phyloP scores from a whole-genome alignment of 768 basidiomycete genomes.

The Agrocybe praecox region DNA sequence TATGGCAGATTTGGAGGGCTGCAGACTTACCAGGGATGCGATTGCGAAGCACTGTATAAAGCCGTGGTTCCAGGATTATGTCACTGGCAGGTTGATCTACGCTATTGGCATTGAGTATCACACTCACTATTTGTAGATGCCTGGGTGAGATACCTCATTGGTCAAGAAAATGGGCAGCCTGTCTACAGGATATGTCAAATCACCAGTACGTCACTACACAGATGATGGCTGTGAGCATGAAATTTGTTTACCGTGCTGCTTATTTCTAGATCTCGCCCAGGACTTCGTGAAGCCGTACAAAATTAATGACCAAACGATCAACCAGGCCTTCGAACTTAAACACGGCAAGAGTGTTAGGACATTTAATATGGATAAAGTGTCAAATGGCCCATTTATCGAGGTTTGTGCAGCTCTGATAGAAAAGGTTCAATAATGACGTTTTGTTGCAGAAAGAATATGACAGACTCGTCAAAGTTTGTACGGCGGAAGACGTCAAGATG shows the following conservation, averaged over 20 bases:
- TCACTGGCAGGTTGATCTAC: slow-evolving; percentile 58
- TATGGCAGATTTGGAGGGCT: slow-evolving; percentile 59
- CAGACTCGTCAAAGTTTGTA: slow-evolving; percentile 48
- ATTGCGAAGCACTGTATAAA: slow-evolving; percentile 72
- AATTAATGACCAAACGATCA: slow-evolving; percentile 62
- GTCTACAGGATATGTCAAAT: slow-evolving; percentile 88
- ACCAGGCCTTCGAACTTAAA: slow-evolving; percentile 72
- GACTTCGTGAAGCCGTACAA: slow-evolving; percentile 69
- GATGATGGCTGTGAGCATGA: background rate
- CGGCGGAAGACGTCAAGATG: slow-evolving; percentile 57
- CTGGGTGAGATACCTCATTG: slow-evolving; percentile 87
- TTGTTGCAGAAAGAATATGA: slow-evolving; percentile 69
- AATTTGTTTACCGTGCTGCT: slow-evolving; percentile 2
- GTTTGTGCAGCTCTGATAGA: slow-evolving; percentile 43
- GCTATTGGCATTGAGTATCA: slow-evolving; percentile 6
- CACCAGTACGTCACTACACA: slow-evolving; percentile 51
- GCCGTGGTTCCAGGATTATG: slow-evolving; percentile 87
- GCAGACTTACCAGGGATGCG: slow-evolving; percentile 67
- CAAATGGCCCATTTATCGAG: slow-evolving; percentile 65
- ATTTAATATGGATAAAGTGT: slow-evolving; percentile 86
- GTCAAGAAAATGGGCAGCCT: slow-evolving; percentile 52
- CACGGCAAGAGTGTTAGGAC: slow-evolving; percentile 67
- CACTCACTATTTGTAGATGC: slow-evolving; percentile 48
- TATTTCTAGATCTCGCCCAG: slow-evolving; percentile 45
- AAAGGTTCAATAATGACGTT: slow-evolving; percentile 4